Percentiles rank a stretch among this genome's conserved stretches.
These are phyloP conservation scores for Zygotorulaspora sp. DNA, from an alignment of 805 yeast genomes.

Conservation along the genomic window DNA sequence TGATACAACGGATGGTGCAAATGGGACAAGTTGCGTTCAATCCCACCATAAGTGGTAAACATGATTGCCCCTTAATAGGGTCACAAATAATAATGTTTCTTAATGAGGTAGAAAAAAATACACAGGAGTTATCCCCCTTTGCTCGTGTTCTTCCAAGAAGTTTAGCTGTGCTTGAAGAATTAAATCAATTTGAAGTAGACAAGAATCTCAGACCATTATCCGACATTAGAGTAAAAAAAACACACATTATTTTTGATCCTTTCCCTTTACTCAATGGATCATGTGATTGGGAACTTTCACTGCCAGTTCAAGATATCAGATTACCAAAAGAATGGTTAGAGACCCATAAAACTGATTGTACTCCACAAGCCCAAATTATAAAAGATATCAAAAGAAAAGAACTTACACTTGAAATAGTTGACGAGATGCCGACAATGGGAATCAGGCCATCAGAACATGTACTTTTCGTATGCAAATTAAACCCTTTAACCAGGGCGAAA, in stretches of 20 bases:
- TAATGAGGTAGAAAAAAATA: constrained; percentile 8
- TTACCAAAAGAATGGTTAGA: constrained; percentile 30
- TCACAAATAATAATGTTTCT: constrained; percentile 17
- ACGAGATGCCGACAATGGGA: constrained; percentile 56
- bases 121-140: constrained; percentile 35
- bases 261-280: constrained; percentile 37
- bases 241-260: constrained; percentile 52
- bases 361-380: constrained; percentile 27
- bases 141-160: constrained; percentile 51
- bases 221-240: constrained; percentile 50
- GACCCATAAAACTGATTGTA: constrained; percentile 19
- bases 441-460: constrained; percentile 58
- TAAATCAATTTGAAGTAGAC: constrained; percentile 42
- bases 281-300: constrained; percentile 28
- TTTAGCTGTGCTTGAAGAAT: constrained; percentile 40
- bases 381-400: constrained; percentile 41
- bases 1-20: background rate
- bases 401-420: constrained; percentile 56
- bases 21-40: constrained; percentile 9
- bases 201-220: constrained; percentile 39
- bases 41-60: constrained; percentile 27
- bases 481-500: constrained; percentile 55
- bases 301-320: constrained; percentile 37
- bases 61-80: constrained; percentile 22
- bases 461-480: constrained; percentile 58